Conservation (phyloP, 208 protist genomes). For the Leishmania braziliensis region DNA sequence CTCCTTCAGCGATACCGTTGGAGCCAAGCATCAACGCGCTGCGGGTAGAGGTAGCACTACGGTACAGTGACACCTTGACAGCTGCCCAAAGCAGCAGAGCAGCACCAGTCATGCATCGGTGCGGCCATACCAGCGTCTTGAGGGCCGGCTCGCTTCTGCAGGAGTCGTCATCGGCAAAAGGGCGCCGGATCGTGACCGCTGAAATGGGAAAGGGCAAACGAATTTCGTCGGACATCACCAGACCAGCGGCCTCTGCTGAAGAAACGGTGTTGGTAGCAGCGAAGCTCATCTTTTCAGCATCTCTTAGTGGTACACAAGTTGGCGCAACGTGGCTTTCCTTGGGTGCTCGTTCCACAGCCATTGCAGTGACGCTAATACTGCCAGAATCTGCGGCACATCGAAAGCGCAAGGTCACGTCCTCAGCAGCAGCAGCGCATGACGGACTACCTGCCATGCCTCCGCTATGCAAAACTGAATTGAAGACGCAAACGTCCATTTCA, state of each 20-base stretch:
- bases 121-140: not conserved
- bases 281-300: not conserved
- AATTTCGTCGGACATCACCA: not conserved
- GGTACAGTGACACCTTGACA: not conserved
- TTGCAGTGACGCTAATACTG: not conserved
- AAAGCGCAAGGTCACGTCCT: not conserved
- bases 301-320: not conserved
- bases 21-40: not conserved
- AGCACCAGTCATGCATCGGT: slow-evolving; percentile 2
- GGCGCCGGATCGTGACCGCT: not conserved
- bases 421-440: not conserved
- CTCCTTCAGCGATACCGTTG: not conserved
- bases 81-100: slow-evolving; percentile 4
- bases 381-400: not conserved
- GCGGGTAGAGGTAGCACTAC: not conserved
- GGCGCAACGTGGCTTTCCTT: not conserved
- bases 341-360: not conserved
- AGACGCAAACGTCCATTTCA: slow-evolving; percentile 7
- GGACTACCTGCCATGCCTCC: too few species aligned
- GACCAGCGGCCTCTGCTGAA: not conserved
- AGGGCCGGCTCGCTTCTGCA: not conserved
- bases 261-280: not conserved
- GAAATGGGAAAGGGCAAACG: slow-evolving; percentile 1
- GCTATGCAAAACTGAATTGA: slow-evolving; percentile 3
- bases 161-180: not conserved